Conservation (phyloP, 2,329 filamentous ascomycete genomes). For the Scorias spongiosa region DNA sequence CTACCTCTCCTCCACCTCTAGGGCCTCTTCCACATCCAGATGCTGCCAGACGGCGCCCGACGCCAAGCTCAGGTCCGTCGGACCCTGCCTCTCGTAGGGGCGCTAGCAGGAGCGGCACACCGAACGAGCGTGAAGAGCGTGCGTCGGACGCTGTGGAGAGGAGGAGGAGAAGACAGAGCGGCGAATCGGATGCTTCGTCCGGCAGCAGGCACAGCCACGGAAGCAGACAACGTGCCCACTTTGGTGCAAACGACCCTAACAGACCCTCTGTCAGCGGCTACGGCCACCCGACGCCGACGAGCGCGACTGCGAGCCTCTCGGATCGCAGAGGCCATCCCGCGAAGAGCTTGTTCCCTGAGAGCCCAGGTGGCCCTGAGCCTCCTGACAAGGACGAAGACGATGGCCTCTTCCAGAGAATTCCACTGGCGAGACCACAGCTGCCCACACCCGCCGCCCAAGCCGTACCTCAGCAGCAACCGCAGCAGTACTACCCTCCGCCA, state of each 20-base stretch:
- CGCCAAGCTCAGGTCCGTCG: slow-evolving; percentile 7
- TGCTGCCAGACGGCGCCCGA: slow-evolving; percentile 9
- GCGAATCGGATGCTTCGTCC: slow-evolving; percentile 14
- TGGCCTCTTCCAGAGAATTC: slow-evolving; percentile 56
- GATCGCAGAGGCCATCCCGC: slow-evolving; percentile 71
- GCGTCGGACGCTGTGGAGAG: slow-evolving; percentile 9
- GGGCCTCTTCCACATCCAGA: slow-evolving; percentile 19
- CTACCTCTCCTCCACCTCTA: slow-evolving; percentile 17
- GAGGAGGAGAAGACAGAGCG: slow-evolving; percentile 13
- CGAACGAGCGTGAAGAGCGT: slow-evolving; percentile 11
- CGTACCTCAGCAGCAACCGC: slow-evolving; percentile 18
- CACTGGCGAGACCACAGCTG: slow-evolving; percentile 16
- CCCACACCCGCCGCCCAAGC: slow-evolving; percentile 4
- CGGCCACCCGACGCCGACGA: slow-evolving; percentile 20
- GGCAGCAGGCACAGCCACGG: slow-evolving; percentile 9
- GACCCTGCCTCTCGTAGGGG: slow-evolving; percentile 2
- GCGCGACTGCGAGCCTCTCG: slow-evolving; percentile 43
- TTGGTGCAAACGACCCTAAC: slow-evolving; percentile 34
- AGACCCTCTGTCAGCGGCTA: slow-evolving; percentile 32
- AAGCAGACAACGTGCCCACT: slow-evolving; percentile 22
- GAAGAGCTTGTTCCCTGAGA: slow-evolving; percentile 62
- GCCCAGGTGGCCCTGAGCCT: slow-evolving; percentile 54
- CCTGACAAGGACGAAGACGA: slow-evolving; percentile 53
- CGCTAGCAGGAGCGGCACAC: slow-evolving; percentile 13
- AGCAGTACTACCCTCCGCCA: slow-evolving; percentile 49